Evolutionary conservation across 1,139 yeast genomes (phyloP).

Genomic region (Candida pseudoviswanathii): DNA sequence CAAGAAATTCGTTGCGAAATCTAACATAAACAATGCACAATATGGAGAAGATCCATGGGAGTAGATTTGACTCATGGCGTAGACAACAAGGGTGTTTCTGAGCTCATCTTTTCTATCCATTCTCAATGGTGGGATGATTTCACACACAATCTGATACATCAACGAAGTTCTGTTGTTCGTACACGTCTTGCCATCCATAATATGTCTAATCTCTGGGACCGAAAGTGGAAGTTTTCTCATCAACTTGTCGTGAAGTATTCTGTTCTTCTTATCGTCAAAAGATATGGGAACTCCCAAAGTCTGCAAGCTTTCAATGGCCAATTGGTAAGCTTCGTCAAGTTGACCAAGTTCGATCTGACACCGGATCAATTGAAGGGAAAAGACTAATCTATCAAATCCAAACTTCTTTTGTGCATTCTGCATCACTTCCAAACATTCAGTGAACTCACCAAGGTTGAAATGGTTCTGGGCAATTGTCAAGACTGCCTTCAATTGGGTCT

Average conservation of each 20-base stretch:
- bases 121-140: conserved; percentile 40
- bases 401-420: conserved; percentile 24
- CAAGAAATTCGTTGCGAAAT: conserved; percentile 39
- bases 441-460: conserved; percentile 28
- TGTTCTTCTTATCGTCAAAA: conserved; percentile 19
- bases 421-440: conserved; percentile 31
- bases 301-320: conserved; percentile 36
- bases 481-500: conserved; percentile 25
- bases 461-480: conserved; percentile 38
- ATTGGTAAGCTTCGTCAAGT: conserved; percentile 36
- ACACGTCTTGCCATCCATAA: conserved; percentile 27
- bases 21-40: conserved; percentile 32
- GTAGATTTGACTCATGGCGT: conserved; percentile 26
- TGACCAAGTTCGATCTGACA: conserved; percentile 39
- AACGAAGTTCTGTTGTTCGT: conserved; percentile 32
- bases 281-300: conserved; percentile 32
- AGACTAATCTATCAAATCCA: conserved; percentile 31
- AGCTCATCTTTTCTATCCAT: conserved; percentile 25
- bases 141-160: conserved; percentile 47
- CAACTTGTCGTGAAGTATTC: conserved; percentile 24
- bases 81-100: conserved; percentile 27
- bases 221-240: conserved; percentile 42
- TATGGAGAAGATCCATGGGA: conserved; percentile 28
- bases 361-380: conserved; percentile 40
- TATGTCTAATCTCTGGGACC: conserved; percentile 41